phyloP scores from a whole-genome alignment of 2,329 filamentous ascomycete genomes.

The Penicillium thymicola region DNA sequence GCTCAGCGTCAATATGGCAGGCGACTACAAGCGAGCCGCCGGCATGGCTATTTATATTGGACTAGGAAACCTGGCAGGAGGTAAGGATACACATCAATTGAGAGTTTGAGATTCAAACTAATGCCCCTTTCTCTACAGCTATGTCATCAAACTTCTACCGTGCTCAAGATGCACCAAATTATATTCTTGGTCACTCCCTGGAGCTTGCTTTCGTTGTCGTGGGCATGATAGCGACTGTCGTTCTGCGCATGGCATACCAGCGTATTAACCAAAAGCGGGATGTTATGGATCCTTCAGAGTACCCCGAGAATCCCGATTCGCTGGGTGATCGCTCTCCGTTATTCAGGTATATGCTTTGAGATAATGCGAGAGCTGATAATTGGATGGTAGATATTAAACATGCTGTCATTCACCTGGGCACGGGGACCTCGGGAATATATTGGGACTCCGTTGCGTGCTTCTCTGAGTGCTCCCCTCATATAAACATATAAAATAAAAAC shows the following conservation, averaged over 20 bases:
- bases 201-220: conserved; percentile 50
- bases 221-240: conserved; percentile 46
- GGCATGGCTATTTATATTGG: conserved; percentile 66
- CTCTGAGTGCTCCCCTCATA: not conserved
- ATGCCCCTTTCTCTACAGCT: conserved; percentile 37
- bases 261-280: conserved; percentile 59
- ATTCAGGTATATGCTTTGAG: conserved; percentile 59
- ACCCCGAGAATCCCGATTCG: conserved; percentile 53
- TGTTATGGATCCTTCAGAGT: conserved; percentile 42
- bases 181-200: conserved; percentile 51
- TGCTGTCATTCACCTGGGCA: not conserved
- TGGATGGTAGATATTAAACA: not conserved
- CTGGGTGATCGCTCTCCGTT: conserved; percentile 61
- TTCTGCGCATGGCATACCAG: conserved; percentile 52
- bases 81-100: conserved; percentile 16
- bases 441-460: not conserved
- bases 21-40: conserved; percentile 54
- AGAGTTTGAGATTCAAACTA: not conserved
- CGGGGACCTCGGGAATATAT: not conserved
- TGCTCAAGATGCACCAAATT: conserved; percentile 47
- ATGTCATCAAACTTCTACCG: conserved; percentile 73
- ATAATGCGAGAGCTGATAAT: not conserved
- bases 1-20: conserved; percentile 58
- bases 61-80: conserved; percentile 52
- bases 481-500: not conserved